Evolutionary conservation across 192 early-diverging fungal species (phyloP), one percentile per base, ranked within the genome.

Genomic region (Pilaira anomala): DNA sequence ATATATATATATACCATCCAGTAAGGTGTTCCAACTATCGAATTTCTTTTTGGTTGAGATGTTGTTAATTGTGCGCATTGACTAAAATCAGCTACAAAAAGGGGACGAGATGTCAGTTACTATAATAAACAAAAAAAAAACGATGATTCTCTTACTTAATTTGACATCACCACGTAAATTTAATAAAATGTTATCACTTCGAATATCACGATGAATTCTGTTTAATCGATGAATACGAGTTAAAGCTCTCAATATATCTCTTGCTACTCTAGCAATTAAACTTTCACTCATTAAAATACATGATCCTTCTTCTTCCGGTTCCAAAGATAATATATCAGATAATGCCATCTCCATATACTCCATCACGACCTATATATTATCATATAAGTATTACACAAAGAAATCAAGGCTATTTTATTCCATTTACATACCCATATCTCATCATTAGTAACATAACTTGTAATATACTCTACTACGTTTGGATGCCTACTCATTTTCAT

Each of bases 301-400:
- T 58, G 21, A 19, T 25, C 22, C 56, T 67, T 97, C 94, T 3
- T 77, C 77, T 70, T 97, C 95, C 4, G 82, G 74, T 72, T 85
- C 89, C 76, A 94, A 90, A 65, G 88, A 88, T 63, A 99, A 94
- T 22, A 98, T 86, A 65, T 99, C 96, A 14, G 95, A 96, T 54
- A 99, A 75, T 11, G 96, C 86, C 19, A 95, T 92, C 50, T 99
- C 97, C 97, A 99, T 99, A 70, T 85, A 91, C 73, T 99, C 97
- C 93, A 98, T 94, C 19, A 98, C 89, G 33, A 99, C 73, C 72
- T 74, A 41, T 33, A 7, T 24, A 21, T n/a, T n/a, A 42, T 18
- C 45, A 24, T 26, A 22, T 45, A 7, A 45, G 18, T 18, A 41
- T 2, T 12, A 25, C 9, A 19, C 5, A 51, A 26, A 51, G 6